Percentiles rank a stretch among this genome's conserved stretches.
Evolutionary conservation across 83 land plant genomes (phyloP).

Genomic region (Isoetes engelmannii): DNA sequence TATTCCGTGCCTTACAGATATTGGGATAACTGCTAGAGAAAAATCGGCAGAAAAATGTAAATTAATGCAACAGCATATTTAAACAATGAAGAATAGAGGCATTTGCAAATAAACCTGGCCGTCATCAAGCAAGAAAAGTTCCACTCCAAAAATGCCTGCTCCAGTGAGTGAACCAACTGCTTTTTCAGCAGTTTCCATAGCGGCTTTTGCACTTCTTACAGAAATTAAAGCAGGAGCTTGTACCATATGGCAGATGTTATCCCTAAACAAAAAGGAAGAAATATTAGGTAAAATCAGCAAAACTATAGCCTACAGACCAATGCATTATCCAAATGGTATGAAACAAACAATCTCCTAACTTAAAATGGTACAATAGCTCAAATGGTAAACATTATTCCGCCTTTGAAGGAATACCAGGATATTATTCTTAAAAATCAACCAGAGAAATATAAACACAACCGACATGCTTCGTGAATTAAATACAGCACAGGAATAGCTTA

Average conservation of each 20-base stretch:
- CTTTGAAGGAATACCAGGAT: no score
- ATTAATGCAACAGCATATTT: no score
- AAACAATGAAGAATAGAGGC: no score
- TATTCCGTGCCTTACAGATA: not conserved
- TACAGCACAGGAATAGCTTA: slow-evolving; percentile 14
- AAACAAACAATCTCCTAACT: no score
- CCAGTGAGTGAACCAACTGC: slow-evolving; percentile 81
- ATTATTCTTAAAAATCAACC: no score
- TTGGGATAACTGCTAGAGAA: not conserved
- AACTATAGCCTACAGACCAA: not conserved
- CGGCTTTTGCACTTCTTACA: slow-evolving; percentile 33
- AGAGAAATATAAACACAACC: no score
- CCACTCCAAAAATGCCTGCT: slow-evolving; percentile 93
- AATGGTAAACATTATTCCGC: no score
- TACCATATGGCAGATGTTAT: slow-evolving; percentile 83
- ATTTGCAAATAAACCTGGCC: slow-evolving; percentile 41
- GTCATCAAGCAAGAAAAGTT: slow-evolving; percentile 68
- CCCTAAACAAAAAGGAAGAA: slow-evolving; percentile 26
- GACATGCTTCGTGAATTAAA: not conserved
- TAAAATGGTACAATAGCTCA: no score
- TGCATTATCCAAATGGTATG: no score
- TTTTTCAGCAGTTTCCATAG: slow-evolving; percentile 51
- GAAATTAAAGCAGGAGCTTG: slow-evolving; percentile 80
- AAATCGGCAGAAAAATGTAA: not conserved
- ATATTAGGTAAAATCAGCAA: not conserved